phyloP scores from a whole-genome alignment of 2,329 filamentous ascomycete species.

The Lachnellula willkommii region DNA sequence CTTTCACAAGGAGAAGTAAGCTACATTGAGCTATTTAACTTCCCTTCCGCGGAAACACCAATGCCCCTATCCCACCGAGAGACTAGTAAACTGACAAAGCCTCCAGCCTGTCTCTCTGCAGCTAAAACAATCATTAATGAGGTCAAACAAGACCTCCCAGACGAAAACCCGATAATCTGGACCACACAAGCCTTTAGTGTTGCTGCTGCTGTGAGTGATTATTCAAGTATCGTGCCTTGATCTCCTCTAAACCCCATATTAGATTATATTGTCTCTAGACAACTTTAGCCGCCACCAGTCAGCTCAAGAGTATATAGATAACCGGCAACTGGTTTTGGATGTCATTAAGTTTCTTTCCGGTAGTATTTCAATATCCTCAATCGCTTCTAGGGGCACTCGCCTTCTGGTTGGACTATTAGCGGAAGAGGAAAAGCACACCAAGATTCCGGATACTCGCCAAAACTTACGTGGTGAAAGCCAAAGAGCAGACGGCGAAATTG shows the following conservation, averaged over 20 bases:
- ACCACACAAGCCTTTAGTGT: constrained; percentile 19
- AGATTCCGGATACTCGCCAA: background rate
- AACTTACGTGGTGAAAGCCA: background rate
- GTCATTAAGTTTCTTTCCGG: constrained; percentile 31
- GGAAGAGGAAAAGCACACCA: constrained; percentile 12
- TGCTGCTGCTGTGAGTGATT: constrained; percentile 13
- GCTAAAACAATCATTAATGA: constrained; percentile 21
- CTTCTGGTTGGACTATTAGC: constrained; percentile 34
- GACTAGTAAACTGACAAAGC: background rate
- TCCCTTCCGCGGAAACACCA: background rate
- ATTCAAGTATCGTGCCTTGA: too few relatives aligned
- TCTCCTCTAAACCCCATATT: background rate
- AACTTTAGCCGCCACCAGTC: constrained; percentile 26
- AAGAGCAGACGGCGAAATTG: background rate
- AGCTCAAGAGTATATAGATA: constrained; percentile 29
- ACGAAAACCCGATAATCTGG: constrained; percentile 16
- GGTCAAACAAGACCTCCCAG: constrained; percentile 12
- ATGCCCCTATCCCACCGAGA: background rate
- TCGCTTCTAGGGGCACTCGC: constrained; percentile 35
- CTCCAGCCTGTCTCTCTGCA: constrained; percentile 16
- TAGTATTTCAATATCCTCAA: constrained; percentile 34
- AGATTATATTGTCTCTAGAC: constrained; percentile 31
- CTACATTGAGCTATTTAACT: background rate
- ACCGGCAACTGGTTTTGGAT: constrained; percentile 31
- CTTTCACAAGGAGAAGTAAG: constrained; percentile 12